phyloP scores from a whole-genome alignment of 1,284 basidiomycete species.

The Ustilago hordei region DNA sequence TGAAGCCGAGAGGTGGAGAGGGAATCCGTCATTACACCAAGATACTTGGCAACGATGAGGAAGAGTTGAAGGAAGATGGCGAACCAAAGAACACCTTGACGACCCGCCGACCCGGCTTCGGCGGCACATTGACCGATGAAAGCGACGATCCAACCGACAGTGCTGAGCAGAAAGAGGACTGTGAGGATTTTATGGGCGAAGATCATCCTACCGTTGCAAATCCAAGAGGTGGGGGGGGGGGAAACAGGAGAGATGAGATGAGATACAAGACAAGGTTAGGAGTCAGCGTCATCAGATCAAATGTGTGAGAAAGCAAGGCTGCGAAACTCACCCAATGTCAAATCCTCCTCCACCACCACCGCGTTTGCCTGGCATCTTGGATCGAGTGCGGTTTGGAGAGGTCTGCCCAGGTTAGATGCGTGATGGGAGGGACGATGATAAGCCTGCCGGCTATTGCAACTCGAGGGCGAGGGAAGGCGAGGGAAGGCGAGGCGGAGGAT shows the following conservation, averaged over 20 bases:
- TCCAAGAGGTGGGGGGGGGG: background rate
- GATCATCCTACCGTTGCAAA: conserved; percentile 73
- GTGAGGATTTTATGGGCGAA: conserved; percentile 89
- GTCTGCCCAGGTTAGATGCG: background rate
- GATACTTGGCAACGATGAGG: conserved; percentile 82
- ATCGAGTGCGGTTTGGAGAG: background rate
- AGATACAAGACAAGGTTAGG: background rate
- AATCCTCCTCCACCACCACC: conserved; percentile 51
- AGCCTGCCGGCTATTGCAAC: too few relatives aligned
- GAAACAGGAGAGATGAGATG: background rate
- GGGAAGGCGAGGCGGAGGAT: too few relatives aligned
- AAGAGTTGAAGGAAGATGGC: conserved; percentile 85
- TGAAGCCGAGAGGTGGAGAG: conserved; percentile 85
- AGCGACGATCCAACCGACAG: conserved; percentile 91
- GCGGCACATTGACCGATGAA: conserved; percentile 78
- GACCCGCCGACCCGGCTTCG: conserved; percentile 47
- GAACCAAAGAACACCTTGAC: conserved; percentile 86
- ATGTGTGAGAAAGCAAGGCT: background rate
- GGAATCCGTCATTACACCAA: conserved; percentile 85
- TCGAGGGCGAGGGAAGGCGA: background rate
- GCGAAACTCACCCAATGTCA: conserved; percentile 51
- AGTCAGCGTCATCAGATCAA: background rate
- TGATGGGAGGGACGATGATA: too few relatives aligned
- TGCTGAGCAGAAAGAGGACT: conserved; percentile 82
- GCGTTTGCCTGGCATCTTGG: conserved; percentile 51